Conservation (phyloP, 164 flowering plant genomes). For the Nymphaea thermarum region DNA sequence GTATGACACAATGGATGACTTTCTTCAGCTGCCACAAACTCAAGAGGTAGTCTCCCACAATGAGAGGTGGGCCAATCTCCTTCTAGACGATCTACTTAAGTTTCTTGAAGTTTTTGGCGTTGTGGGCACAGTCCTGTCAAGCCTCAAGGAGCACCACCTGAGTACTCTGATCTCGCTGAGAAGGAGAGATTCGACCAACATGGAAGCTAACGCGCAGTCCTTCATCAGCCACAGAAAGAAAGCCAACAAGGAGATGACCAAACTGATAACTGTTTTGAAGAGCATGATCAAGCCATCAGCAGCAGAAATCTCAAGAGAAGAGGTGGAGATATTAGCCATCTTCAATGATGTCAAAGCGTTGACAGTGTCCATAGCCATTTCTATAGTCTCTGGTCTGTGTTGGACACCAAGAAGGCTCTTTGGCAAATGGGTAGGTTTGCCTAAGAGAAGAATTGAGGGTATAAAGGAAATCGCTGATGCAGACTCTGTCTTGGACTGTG, state of each 20-base stretch:
- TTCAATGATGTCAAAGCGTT: constrained; percentile 27
- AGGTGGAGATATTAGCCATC: constrained; percentile 21
- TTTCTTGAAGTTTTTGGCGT: constrained; percentile 59
- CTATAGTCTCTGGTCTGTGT: constrained; percentile 10
- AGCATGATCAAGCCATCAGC: neutral
- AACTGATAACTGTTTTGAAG: constrained; percentile 16
- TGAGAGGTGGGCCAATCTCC: constrained; percentile 32
- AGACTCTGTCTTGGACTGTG: constrained; percentile 17
- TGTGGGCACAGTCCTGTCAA: constrained; percentile 34
- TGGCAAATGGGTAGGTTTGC: constrained; percentile 19
- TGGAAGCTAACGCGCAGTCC: constrained; percentile 15
- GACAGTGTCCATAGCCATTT: constrained; percentile 23
- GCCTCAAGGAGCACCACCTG: constrained; percentile 36
- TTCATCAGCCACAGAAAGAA: constrained; percentile 24
- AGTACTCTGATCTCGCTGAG: constrained; percentile 47
- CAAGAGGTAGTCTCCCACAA: constrained; percentile 35
- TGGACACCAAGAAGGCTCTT: constrained; percentile 8
- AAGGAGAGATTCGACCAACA: constrained; percentile 14
- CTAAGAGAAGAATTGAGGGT: constrained; percentile 17
- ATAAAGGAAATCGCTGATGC: constrained; percentile 29
- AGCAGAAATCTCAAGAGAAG: constrained; percentile 8
- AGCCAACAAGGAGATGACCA: constrained; percentile 31
- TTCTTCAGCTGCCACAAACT: constrained; percentile 48
- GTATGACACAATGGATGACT: constrained; percentile 36
- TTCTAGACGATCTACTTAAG: constrained; percentile 50